Evolutionary conservation across 1,284 basidiomycete species (phyloP).

Genomic region (Neotropicomus parvogracilis): DNA sequence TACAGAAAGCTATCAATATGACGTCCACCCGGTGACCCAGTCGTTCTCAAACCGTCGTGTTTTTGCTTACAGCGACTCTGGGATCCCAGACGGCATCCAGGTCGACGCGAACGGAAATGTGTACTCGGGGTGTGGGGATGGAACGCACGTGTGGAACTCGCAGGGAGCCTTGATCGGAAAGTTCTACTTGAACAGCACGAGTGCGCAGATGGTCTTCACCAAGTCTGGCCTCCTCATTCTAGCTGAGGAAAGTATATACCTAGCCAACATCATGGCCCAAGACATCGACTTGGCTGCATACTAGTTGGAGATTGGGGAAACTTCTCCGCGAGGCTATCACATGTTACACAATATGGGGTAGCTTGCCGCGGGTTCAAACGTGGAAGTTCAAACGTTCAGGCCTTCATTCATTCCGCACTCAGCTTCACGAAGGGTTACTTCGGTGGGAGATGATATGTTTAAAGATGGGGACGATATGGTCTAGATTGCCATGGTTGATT

Average conservation of each 20-base stretch:
- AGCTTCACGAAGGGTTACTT: no score
- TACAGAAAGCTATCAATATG: conserved; percentile 57
- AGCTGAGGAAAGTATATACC: conserved; percentile 14
- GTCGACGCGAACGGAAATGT: conserved; percentile 18
- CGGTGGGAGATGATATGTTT: no score
- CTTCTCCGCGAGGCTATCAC: no score
- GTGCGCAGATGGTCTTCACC: conserved; percentile 64
- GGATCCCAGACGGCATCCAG: conserved; percentile 71
- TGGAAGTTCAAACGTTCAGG: no score
- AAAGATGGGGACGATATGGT: no score
- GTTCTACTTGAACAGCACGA: conserved; percentile 59
- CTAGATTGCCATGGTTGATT: no score
- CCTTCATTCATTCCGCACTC: no score
- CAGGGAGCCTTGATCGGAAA: conserved; percentile 69
- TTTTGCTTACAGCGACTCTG: conserved; percentile 68
- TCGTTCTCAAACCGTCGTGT: conserved; percentile 62
- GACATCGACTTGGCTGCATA: conserved; percentile 17
- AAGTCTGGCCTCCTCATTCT: conserved; percentile 22
- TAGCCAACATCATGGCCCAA: conserved; percentile 14
- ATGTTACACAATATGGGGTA: no score
- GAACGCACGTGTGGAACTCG: conserved; percentile 56
- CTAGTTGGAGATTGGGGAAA: not conserved
- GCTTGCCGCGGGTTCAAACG: no score
- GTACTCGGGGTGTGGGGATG: conserved; percentile 27
- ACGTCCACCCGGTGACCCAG: conserved; percentile 58